A percentile compares a stretch with the other conserved stretches of the same genome.
Evolutionary conservation across 2,329 filamentous ascomycete genomes (phyloP).

Genomic region (Chrysosporium keratinophilum): DNA sequence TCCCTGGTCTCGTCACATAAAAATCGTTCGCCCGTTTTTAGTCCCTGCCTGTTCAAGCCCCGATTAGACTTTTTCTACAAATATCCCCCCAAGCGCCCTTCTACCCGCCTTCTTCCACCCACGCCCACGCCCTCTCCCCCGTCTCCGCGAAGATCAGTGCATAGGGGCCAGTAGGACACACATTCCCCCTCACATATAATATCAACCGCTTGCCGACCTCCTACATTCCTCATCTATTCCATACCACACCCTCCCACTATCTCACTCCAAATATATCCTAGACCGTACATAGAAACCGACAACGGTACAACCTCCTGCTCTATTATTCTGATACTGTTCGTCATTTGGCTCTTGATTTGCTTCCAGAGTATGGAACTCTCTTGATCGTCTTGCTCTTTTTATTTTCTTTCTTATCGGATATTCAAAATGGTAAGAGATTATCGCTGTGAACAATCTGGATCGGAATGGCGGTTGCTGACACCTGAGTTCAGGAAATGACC

Average conservation of each 20-base stretch:
- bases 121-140: not conserved
- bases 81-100: constrained; percentile 9
- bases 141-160: not conserved
- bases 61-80: constrained; percentile 1
- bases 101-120: constrained; percentile 1
- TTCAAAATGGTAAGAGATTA: constrained; percentile 10
- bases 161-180: not conserved
- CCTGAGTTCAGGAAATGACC: constrained; percentile 6
- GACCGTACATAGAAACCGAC: constrained; percentile 3
- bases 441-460: not conserved
- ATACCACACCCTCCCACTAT: not conserved
- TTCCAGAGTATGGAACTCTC: not conserved
- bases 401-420: not conserved
- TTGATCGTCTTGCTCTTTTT: not conserved
- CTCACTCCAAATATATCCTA: not conserved
- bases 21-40: not conserved
- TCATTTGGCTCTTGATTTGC: not conserved
- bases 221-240: not conserved
- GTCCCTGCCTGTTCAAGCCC: not conserved
- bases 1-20: constrained; percentile 1
- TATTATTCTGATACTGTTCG: not conserved
- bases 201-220: constrained; percentile 2
- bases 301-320: not conserved
- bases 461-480: constrained; percentile 1
- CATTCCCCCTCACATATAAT: constrained; percentile 7